Conservation (phyloP, 1,284 basidiomycete species). For the Termitomyces sp. region DNA sequence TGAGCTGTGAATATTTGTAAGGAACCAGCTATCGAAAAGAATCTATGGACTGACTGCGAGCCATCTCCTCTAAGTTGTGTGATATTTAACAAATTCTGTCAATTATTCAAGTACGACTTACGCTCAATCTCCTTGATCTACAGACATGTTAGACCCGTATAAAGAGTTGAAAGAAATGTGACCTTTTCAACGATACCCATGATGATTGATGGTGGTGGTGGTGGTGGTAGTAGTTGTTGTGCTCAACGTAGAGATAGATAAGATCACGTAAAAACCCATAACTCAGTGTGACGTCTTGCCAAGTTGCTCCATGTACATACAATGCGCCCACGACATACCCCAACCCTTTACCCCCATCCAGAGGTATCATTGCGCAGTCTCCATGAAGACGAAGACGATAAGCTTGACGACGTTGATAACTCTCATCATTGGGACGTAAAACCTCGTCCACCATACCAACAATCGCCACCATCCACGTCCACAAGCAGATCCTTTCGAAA, state of each 20-base stretch:
- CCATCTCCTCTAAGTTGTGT: conserved; percentile 79
- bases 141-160: background rate
- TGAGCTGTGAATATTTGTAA: conserved; percentile 53
- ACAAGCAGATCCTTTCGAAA: conserved; percentile 30
- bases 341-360: conserved; percentile 61
- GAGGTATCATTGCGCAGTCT: conserved; percentile 50
- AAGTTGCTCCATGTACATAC: background rate
- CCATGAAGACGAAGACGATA: conserved; percentile 40
- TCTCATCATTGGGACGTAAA: conserved; percentile 27
- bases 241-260: conserved; percentile 8
- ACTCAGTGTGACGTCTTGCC: conserved; percentile 6
- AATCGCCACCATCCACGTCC: conserved; percentile 27
- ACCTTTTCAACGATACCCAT: conserved; percentile 94
- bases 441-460: conserved; percentile 26
- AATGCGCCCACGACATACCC: conserved; percentile 42
- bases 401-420: conserved; percentile 17
- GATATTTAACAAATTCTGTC: background rate
- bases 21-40: conserved; percentile 1
- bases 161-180: conserved; percentile 4
- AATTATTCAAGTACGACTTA: conserved; percentile 31
- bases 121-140: conserved; percentile 94
- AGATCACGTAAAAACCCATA: conserved; percentile 9
- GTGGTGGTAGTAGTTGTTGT: conserved; percentile 8
- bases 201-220: conserved; percentile 20
- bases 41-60: conserved; percentile 63